Evolutionary conservation across 371 early-diverging fungal genomes (phyloP), one percentile per base, ranked within the genome.

Genomic region (Lichtheimia ramosa): DNA sequence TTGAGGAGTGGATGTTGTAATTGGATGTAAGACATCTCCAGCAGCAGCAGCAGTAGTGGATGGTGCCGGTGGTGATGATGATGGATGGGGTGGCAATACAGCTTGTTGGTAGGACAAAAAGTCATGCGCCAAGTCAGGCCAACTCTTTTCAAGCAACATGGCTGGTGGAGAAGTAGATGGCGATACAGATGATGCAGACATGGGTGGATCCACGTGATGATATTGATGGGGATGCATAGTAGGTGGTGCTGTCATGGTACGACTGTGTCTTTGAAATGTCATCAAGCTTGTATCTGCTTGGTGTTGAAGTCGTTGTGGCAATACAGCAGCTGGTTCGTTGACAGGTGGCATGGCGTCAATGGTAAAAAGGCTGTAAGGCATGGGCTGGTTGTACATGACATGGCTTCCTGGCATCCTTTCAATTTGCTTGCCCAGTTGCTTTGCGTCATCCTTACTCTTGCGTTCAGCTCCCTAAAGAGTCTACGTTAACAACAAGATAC

Each of bases 361-460:
- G 0, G 46, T 51, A 58, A 75, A 66, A 10, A 68, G 52, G 21
- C 70, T 70, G 48, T 59, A 68, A 8, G 76, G 72, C 43, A 64
- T 23, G 3, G 76, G 68, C 21, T 59, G 64, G 48, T 70, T 69
- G 28, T 72, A 70, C 68, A 75, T 63, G 10, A 73, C 71, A 48
- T 68, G 65, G 43, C 70, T 72, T 56, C 81, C 81, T n/a, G 75
- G 68, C 70, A 83, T 71, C 57, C 82, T 79, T 57, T 82, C 83
- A 66, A 79, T 68, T 59, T 79, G 73, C 51, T 84, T 84, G 48
- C 77, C 78, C 39, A 84, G 61, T 51, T 86, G 86, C 48, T 75
- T 77, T 43, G 81, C 75, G 51, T 86, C 86, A 51, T 86, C 86
- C 61, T 84, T 86, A 55, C 81, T 79, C 63, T 86, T 86, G 8